Base-by-base conservation (phyloP, 1,284 basidiomycete species). In the Cutaneotrichosporon sp. region DNA sequence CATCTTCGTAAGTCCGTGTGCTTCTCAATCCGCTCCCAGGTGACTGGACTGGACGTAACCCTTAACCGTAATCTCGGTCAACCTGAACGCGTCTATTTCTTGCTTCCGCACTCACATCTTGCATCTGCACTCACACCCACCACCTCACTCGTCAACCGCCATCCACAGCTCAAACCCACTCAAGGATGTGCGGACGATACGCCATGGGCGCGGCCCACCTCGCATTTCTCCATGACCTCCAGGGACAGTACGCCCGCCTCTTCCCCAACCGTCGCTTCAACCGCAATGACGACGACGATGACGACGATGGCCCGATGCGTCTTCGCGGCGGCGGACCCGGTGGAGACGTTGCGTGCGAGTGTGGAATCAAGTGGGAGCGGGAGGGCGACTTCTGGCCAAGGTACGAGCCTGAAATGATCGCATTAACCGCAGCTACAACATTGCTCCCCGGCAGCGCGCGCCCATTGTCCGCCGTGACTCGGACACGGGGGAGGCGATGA, bases 401-500 rank as follows among this genome's bases (percentile, higher is more conserved):
- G 65, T 66, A 49, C 55, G 65, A 48, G 4, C 24, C 16, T 2
- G 24, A 19, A 0, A 20, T 19, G 10, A 44, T 33, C 25, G 41
- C 25, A 32, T 52, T 61, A 44, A 60, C 41, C 5, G 37, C 34
- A 74, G 69, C 55, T 73, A 69, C 53, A 75, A 75, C 51, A 61
- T 74, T 39, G 71, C 71, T 2, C 71, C 72, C 25, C 51, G 66
- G 39, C 62, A 65, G 39, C 59, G 70, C 42, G 66, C 66, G 5
- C 63, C 71, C 1, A 66, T 75, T 6, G 53, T 72, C 8, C 53
- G 62, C 16, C 62, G 68, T 5, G 64, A 70, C 54, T 53, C 56
- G 4, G 84, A 56, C 82, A 84, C 65, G 84, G 64, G 64, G n/a
- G 54, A 60, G 17, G 61, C 61, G 0, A 64, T 71, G 49, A 57